Percentiles rank a stretch among this genome's conserved stretches.
Evolutionary conservation across 1,139 yeast genomes (phyloP).

Genomic region (Arxiozyma slooffiae): DNA sequence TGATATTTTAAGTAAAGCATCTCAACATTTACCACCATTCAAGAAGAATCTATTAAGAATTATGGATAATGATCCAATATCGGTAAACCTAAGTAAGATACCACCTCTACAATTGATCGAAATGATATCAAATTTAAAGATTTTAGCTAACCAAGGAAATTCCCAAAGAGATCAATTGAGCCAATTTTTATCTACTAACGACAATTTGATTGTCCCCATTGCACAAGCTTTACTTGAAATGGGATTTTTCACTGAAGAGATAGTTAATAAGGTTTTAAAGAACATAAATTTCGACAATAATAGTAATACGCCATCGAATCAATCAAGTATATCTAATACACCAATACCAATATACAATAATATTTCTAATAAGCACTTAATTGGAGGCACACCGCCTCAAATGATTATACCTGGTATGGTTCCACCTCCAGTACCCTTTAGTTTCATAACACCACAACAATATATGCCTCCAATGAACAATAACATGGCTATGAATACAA

Average conservation of each 20-base stretch:
- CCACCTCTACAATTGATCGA: constrained; percentile 65
- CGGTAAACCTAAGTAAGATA: constrained; percentile 43
- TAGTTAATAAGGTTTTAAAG: constrained; percentile 40
- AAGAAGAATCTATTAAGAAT: constrained; percentile 35
- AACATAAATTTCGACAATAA: constrained; percentile 13
- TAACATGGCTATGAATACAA: background rate
- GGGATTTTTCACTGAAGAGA: constrained; percentile 64
- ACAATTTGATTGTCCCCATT: constrained; percentile 52
- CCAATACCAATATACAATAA: background rate
- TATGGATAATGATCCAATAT: constrained; percentile 35
- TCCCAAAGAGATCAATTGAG: constrained; percentile 41
- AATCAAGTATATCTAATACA: constrained; percentile 8
- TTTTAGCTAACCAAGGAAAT: constrained; percentile 41
- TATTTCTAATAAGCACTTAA: background rate
- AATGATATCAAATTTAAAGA: constrained; percentile 53
- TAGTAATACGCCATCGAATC: background rate
- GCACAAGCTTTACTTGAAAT: constrained; percentile 66
- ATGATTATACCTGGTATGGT: background rate
- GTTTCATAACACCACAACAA: background rate
- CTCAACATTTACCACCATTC: constrained; percentile 43
- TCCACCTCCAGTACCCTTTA: constrained; percentile 4
- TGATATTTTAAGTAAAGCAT: constrained; percentile 40
- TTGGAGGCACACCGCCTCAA: constrained; percentile 2
- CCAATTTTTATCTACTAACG: constrained; percentile 40
- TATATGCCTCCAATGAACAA: background rate